phyloP scores from a whole-genome alignment of 78 protist genomes.

The Dictyostelium discoideum region dicty_2.7 NC_007091.3:3429501-3430000 shows the following conservation, averaged over 20 bases:
- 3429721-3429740: neutral
- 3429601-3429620: neutral
- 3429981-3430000: too few species aligned
- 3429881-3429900: neutral
- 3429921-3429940: neutral
- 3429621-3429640: constrained; percentile 2
- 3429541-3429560: constrained; percentile 29
- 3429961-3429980: neutral
- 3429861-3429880: neutral
- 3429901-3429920: neutral
- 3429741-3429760: neutral
- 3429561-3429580: constrained; percentile 4
- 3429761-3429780: neutral
- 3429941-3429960: neutral
- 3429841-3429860: neutral
- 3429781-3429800: too few species aligned
- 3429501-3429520: neutral
- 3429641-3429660: constrained; percentile 7
- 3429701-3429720: neutral
- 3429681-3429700: neutral
- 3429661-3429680: constrained; percentile 14
- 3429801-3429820: neutral
- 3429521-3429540: constrained; percentile 35
- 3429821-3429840: neutral
- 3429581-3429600: neutral